phyloP scores from a whole-genome alignment of 139 green algal genomes.

The Chlorella sp. region DNA sequence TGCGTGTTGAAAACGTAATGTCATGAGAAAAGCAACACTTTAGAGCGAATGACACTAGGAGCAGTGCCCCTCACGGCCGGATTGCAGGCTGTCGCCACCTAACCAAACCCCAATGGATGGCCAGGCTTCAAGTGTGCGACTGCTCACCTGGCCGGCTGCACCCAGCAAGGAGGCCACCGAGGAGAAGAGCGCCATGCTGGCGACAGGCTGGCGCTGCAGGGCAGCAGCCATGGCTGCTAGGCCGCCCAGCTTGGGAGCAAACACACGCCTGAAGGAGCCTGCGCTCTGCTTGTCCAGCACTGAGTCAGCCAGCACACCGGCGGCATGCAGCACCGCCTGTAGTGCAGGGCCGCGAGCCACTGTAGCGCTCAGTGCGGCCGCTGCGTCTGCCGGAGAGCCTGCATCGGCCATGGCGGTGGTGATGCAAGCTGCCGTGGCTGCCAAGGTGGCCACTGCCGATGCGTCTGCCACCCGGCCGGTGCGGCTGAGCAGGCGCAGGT shows the following conservation, averaged over 20 bases:
- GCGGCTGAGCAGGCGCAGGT: slow-evolving; percentile 42
- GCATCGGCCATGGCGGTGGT: slow-evolving; percentile 35
- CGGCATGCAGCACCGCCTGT: slow-evolving; percentile 68
- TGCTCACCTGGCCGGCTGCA: slow-evolving; percentile 81
- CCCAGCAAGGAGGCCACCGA: slow-evolving; percentile 83
- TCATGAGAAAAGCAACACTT: too few species aligned
- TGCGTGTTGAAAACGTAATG: too few species aligned
- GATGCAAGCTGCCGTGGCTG: slow-evolving; percentile 9
- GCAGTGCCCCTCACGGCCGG: too few species aligned
- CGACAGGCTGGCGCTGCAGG: slow-evolving; percentile 17
- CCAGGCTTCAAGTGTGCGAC: slow-evolving; percentile 23
- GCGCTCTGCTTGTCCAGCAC: slow-evolving; percentile 67
- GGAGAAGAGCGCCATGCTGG: slow-evolving; percentile 72
- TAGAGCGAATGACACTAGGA: too few species aligned
- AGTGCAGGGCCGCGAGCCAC: not conserved
- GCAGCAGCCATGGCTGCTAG: slow-evolving; percentile 24
- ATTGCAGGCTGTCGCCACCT: too few species aligned
- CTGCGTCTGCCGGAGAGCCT: slow-evolving; percentile 32
- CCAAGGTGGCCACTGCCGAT: not conserved
- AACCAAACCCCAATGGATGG: too few species aligned
- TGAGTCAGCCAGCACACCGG: slow-evolving; percentile 78
- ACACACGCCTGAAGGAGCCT: slow-evolving; percentile 42
- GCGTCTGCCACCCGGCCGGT: slow-evolving; percentile 28
- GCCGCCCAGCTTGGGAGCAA: slow-evolving; percentile 67
- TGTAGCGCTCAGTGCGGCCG: slow-evolving; percentile 1